These are phyloP conservation scores for Salix viminalis DNA, from an alignment of 345 rosid genomes.

Conservation along the genomic window DNA sequence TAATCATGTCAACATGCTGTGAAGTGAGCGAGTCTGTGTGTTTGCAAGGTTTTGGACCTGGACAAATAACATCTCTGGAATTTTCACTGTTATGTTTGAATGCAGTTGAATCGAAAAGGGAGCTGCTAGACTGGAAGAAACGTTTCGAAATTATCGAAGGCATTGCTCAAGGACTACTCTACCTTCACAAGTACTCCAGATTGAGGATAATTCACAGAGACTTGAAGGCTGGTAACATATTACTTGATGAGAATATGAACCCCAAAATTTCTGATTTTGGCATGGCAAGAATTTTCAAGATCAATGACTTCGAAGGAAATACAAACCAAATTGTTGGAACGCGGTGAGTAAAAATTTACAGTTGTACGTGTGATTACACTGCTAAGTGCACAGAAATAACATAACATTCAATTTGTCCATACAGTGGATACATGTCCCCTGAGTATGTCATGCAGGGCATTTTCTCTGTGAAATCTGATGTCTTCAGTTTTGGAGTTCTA, in stretches of 20 bases:
- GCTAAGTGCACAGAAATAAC: too few species aligned
- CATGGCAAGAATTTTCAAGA: slow-evolving; percentile 11
- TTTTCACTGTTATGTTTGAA: neutral
- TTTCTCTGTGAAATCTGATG: slow-evolving; percentile 22
- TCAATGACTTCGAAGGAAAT: neutral
- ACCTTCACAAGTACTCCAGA: slow-evolving; percentile 12
- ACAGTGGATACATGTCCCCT: slow-evolving; percentile 21
- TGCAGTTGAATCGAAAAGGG: neutral
- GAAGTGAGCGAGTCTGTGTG: too few species aligned
- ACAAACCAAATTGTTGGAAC: slow-evolving; percentile 4
- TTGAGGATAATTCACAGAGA: slow-evolving; percentile 11
- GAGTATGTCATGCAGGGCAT: slow-evolving; percentile 16
- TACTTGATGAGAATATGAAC: slow-evolving; percentile 13
- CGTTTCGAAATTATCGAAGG: slow-evolving; percentile 5
- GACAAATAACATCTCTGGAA: neutral
- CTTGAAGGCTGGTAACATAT: slow-evolving; percentile 17
- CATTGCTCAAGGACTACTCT: slow-evolving; percentile 9
- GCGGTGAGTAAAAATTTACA: neutral
- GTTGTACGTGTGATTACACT: too few species aligned
- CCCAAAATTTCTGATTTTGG: slow-evolving; percentile 27
- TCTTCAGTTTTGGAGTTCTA: slow-evolving; percentile 20
- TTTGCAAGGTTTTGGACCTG: too few species aligned
- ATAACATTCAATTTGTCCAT: too few species aligned
- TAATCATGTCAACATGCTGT: too few species aligned
- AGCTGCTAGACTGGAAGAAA: slow-evolving; percentile 5